Percentiles rank a stretch among this genome's conserved stretches.
phyloP scores from a whole-genome alignment of 1,139 yeast species.

The Kluyveromyces sp. region DNA sequence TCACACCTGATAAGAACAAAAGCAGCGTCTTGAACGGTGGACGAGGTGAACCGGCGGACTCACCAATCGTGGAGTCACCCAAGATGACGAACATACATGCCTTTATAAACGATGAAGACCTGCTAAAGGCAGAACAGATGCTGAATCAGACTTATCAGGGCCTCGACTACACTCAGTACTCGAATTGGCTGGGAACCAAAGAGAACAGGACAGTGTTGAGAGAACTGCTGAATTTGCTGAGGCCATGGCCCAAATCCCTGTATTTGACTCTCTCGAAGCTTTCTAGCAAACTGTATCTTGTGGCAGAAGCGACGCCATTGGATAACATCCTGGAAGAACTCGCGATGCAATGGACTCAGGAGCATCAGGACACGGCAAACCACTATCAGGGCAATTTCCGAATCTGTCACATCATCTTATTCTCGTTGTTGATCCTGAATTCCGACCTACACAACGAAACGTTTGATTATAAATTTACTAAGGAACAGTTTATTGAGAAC shows the following conservation, averaged over 20 bases:
- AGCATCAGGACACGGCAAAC: slow-evolving; percentile 13
- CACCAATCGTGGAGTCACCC: slow-evolving; percentile 17
- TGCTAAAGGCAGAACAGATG: slow-evolving; percentile 27
- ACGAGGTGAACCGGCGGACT: background rate
- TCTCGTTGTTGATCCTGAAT: slow-evolving; percentile 66
- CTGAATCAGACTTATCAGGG: slow-evolving; percentile 26
- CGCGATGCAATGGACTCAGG: slow-evolving; percentile 51
- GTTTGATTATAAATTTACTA: slow-evolving; percentile 26
- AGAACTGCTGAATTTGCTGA: slow-evolving; percentile 27
- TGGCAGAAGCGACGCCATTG: slow-evolving; percentile 80
- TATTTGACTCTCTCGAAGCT: slow-evolving; percentile 51
- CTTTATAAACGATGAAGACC: slow-evolving; percentile 9
- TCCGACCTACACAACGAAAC: slow-evolving; percentile 54
- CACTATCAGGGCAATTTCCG: slow-evolving; percentile 45
- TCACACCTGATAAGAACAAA: background rate
- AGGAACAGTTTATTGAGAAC: slow-evolving; percentile 46
- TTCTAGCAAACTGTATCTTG: slow-evolving; percentile 60
- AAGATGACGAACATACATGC: slow-evolving; percentile 19
- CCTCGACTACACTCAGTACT: slow-evolving; percentile 30
- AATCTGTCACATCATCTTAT: slow-evolving; percentile 65
- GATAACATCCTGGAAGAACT: slow-evolving; percentile 68
- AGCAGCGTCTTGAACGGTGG: background rate
- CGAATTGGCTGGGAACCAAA: slow-evolving; percentile 33
- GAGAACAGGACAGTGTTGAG: slow-evolving; percentile 22
- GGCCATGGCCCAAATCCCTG: slow-evolving; percentile 36